These are phyloP conservation scores for Ramaria rubella DNA, from an alignment of 768 basidiomycete genomes.

Conservation along the genomic window DNA sequence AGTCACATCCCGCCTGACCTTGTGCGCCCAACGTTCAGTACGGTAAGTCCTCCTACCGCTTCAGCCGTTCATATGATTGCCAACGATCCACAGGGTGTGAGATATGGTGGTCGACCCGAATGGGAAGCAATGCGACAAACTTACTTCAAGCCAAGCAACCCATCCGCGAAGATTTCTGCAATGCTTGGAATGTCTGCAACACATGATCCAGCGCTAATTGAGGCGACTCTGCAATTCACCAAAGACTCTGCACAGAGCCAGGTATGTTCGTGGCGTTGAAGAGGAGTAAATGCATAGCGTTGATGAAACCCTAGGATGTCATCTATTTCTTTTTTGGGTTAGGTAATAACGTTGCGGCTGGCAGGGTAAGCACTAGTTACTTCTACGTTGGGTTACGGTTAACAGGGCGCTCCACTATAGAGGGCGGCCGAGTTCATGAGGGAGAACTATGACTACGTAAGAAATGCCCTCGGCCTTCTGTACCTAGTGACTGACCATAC, in stretches of 20 bases:
- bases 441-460: conserved; percentile 58
- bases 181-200: conserved; percentile 68
- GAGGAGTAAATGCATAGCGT: conserved; percentile 38
- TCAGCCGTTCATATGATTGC: neutral
- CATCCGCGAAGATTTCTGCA: conserved; percentile 63
- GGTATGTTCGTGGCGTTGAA: conserved; percentile 55
- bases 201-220: conserved; percentile 47
- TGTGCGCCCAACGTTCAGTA: conserved; percentile 45
- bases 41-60: conserved; percentile 31
- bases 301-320: conserved; percentile 55
- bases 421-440: conserved; percentile 56
- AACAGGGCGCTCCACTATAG: neutral
- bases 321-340: conserved; percentile 58
- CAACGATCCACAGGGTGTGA: conserved; percentile 49
- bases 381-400: neutral
- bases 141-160: conserved; percentile 66
- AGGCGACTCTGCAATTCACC: conserved; percentile 59
- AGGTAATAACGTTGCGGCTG: conserved; percentile 46
- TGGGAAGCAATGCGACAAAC: conserved; percentile 67
- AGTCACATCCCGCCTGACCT: conserved; percentile 78
- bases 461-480: conserved; percentile 18
- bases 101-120: conserved; percentile 65
- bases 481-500: conserved; percentile 1
- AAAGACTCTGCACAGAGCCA: conserved; percentile 47
- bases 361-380: conserved; percentile 26